Conservation (phyloP, 2,329 filamentous ascomycete species). For the Colletotrichum liriopes region DNA sequence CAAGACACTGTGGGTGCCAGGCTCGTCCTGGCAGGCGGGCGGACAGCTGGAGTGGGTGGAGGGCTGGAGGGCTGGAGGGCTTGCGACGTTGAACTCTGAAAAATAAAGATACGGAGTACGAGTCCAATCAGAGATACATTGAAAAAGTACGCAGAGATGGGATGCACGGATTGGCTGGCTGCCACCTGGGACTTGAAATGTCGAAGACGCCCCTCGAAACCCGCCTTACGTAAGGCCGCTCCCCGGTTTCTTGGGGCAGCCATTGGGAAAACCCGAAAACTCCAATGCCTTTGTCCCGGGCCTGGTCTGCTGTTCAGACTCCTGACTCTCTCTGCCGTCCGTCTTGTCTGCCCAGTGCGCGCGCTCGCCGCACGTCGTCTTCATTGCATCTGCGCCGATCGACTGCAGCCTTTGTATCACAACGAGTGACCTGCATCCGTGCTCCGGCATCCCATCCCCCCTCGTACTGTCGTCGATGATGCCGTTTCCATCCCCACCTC, state of each 20-base stretch:
- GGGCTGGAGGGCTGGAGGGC: constrained; percentile 10
- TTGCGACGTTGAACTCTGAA: constrained; percentile 26
- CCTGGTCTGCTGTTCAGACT: constrained; percentile 28
- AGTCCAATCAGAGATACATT: constrained; percentile 18
- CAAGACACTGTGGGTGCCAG: constrained; percentile 36
- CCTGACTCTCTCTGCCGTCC: constrained; percentile 27
- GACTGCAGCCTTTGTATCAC: constrained; percentile 28
- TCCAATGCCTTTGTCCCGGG: constrained; percentile 6
- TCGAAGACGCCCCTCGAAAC: constrained; percentile 4
- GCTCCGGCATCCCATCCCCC: constrained; percentile 11
- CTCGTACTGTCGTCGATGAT: constrained; percentile 22
- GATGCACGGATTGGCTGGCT: constrained; percentile 36
- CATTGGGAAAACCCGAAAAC: constrained; percentile 25
- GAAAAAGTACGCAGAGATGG: not conserved
- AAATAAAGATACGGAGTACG: not conserved
- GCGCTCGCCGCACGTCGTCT: constrained; percentile 17
- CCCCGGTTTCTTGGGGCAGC: constrained; percentile 27
- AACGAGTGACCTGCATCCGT: constrained; percentile 28
- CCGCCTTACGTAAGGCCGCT: constrained; percentile 34
- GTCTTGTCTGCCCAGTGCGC: constrained; percentile 10
- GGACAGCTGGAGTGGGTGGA: constrained; percentile 22
- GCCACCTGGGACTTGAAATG: constrained; percentile 25
- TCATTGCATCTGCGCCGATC: constrained; percentile 21
- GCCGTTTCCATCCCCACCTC: constrained; percentile 16
- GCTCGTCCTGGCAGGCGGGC: constrained; percentile 33